phyloP scores from a whole-genome alignment of 495 filamentous ascomycete genomes.

The Stereocaulon alpinum region DNA sequence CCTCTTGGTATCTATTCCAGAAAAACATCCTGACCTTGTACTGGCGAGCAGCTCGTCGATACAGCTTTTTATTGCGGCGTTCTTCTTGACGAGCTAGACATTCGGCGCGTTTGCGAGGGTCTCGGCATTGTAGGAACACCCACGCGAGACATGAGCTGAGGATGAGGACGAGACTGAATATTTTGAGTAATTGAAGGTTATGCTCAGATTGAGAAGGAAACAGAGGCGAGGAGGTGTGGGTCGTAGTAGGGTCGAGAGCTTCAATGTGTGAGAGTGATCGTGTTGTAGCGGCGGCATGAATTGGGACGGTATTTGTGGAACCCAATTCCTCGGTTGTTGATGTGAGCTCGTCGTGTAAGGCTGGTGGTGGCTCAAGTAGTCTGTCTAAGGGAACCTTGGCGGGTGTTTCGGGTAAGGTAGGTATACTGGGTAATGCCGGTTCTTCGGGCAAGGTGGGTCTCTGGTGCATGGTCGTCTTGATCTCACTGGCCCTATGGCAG shows the following conservation, averaged over 20 bases:
- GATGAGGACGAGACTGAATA: slow-evolving; percentile 22
- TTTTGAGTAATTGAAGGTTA: slow-evolving; percentile 19
- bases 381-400: slow-evolving; percentile 1
- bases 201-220: slow-evolving; percentile 5
- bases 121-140: slow-evolving; percentile 27
- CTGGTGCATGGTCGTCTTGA: neutral
- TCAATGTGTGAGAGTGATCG: slow-evolving; percentile 3
- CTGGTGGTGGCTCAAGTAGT: slow-evolving; percentile 7
- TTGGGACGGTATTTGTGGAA: slow-evolving; percentile 1
- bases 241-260: slow-evolving; percentile 5
- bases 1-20: slow-evolving; percentile 12
- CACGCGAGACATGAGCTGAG: slow-evolving; percentile 27
- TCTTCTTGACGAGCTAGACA: slow-evolving; percentile 31
- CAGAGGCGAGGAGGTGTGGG: slow-evolving; percentile 5
- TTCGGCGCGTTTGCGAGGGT: slow-evolving; percentile 30
- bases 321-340: neutral
- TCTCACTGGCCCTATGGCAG: slow-evolving; percentile 5
- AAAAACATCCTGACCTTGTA: slow-evolving; percentile 30
- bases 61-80: slow-evolving; percentile 30
- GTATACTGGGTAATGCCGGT: neutral
- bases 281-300: slow-evolving; percentile 10
- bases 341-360: neutral
- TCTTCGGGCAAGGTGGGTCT: neutral
- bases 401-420: neutral
- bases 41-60: slow-evolving; percentile 32